Conservation (phyloP, 257 asterid genomes). For the Forsythia viridissima region DNA sequence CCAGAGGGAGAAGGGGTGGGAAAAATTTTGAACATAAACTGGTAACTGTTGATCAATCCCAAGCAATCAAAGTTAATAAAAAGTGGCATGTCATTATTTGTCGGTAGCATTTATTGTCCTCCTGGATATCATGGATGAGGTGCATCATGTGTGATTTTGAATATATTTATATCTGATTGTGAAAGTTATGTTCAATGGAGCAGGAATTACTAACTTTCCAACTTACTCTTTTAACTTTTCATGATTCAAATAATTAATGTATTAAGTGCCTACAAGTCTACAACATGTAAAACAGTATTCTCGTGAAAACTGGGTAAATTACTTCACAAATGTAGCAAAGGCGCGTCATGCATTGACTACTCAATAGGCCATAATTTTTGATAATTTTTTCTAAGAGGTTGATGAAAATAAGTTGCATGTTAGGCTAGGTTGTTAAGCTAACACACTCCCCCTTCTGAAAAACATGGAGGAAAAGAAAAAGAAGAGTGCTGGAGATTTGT, state of each 20-base stretch:
- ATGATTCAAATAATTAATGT: background rate
- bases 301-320: background rate
- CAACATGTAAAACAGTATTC: background rate
- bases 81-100: background rate
- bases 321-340: background rate
- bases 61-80: background rate
- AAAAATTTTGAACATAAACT: constrained; percentile 9
- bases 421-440: background rate
- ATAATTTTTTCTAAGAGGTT: background rate
- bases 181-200: constrained; percentile 9
- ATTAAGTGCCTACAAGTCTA: background rate
- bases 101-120: background rate
- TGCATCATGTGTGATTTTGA: background rate
- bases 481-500: background rate
- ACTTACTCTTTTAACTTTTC: background rate
- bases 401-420: background rate
- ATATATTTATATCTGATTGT: background rate
- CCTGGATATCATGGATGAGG: constrained; percentile 2
- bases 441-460: background rate
- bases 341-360: background rate
- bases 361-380: background rate
- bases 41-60: background rate
- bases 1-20: constrained; percentile 6
- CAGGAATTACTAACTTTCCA: background rate
- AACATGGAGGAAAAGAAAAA: background rate